Conservation (phyloP, 768 basidiomycete species). For the Pulveroboletus sp. region DNA sequence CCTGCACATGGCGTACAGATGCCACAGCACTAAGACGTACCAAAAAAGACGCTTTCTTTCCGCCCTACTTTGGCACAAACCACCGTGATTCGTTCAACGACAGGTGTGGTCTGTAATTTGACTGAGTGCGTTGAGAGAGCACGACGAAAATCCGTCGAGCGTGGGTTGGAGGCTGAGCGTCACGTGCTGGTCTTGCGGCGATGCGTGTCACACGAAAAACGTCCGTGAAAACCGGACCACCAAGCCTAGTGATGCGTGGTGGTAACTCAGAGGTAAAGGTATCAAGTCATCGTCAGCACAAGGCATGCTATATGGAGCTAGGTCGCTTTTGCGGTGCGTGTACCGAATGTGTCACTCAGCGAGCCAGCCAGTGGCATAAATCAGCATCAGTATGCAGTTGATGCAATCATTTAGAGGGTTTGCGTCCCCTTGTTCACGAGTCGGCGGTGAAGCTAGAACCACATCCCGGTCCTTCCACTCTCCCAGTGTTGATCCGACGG, state of each 20-base stretch:
- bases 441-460: neutral
- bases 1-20: conserved; percentile 18
- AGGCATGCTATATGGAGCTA: too few species aligned
- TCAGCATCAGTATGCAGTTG: too few species aligned
- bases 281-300: too few species aligned
- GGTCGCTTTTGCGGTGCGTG: too few species aligned
- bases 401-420: too few species aligned
- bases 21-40: conserved; percentile 29
- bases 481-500: neutral
- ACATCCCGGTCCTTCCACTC: neutral
- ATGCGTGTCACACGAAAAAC: too few species aligned
- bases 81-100: conserved; percentile 14
- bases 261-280: too few species aligned
- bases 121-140: conserved; percentile 29
- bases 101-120: conserved; percentile 28
- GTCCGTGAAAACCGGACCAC: too few species aligned
- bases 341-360: too few species aligned
- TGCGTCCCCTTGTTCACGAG: too few species aligned
- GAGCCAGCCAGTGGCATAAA: too few species aligned
- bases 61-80: conserved; percentile 36
- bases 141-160: neutral
- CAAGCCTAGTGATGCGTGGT: too few species aligned
- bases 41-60: conserved; percentile 19
- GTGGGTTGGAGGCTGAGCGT: neutral
- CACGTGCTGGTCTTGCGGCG: conserved; percentile 8